These are phyloP conservation scores for Fusarium protoensiforme DNA, from an alignment of 2,329 filamentous ascomycete genomes.

Conservation along the genomic window DNA sequence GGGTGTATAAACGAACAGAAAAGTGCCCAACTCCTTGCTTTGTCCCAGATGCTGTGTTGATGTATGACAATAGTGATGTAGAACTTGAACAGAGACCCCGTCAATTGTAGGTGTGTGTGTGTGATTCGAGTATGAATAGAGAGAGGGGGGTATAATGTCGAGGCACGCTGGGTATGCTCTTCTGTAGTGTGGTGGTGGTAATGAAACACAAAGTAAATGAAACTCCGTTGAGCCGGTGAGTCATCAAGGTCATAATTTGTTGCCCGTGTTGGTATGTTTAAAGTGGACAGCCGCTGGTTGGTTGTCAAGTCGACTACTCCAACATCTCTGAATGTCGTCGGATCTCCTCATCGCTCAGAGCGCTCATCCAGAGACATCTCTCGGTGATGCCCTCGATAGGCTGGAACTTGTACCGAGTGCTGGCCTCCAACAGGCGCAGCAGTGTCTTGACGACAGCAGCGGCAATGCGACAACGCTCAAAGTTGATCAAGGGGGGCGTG, in stretches of 20 bases:
- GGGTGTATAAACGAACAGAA: constrained; percentile 20
- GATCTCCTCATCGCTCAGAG: constrained; percentile 81
- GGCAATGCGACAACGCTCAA: constrained; percentile 81
- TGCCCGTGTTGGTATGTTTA: constrained; percentile 11
- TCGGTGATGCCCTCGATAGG: constrained; percentile 82
- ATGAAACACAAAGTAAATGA: constrained; percentile 29
- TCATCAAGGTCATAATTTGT: constrained; percentile 32
- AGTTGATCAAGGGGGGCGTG: constrained; percentile 80
- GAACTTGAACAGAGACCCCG: constrained; percentile 1
- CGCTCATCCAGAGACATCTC: constrained; percentile 87
- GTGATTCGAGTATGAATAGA: constrained; percentile 13
- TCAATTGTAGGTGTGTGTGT: neutral
- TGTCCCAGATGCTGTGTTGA: constrained; percentile 36
- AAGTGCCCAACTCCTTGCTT: constrained; percentile 44
- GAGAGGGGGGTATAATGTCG: constrained; percentile 28
- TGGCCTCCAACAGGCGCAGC: constrained; percentile 81
- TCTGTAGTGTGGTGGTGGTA: constrained; percentile 12
- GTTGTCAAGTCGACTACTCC: constrained; percentile 47
- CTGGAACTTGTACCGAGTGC: constrained; percentile 77
- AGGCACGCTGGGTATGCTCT: constrained; percentile 35
- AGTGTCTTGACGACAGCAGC: constrained; percentile 84
- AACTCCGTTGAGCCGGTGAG: constrained; percentile 34
- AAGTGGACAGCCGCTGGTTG: neutral
- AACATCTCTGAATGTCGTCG: constrained; percentile 62
- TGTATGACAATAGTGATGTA: constrained; percentile 24